These are phyloP conservation scores for Cornus controversa DNA, from an alignment of 148 eudicot genomes.

Conservation along the genomic window DNA sequence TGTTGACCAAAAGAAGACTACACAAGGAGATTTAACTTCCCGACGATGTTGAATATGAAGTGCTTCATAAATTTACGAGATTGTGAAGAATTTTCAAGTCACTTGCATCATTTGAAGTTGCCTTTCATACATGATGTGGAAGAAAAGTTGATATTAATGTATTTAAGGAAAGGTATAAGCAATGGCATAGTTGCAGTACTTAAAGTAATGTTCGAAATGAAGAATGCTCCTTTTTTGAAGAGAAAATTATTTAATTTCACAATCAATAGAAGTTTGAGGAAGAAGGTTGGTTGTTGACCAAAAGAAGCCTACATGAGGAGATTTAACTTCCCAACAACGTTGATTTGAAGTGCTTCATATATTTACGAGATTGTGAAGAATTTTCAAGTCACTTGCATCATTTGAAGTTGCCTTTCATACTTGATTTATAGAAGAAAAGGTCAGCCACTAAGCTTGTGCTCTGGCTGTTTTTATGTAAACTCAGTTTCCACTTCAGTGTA, in stretches of 20 bases:
- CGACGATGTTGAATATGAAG: slow-evolving; percentile 37
- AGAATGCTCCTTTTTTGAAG: slow-evolving; percentile 58
- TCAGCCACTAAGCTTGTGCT: slow-evolving; percentile 45
- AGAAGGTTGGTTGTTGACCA: slow-evolving; percentile 50
- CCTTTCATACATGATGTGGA: slow-evolving; percentile 7
- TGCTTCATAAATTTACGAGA: slow-evolving; percentile 37
- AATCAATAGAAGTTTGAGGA: slow-evolving; percentile 60
- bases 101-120: slow-evolving; percentile 61
- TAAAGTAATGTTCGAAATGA: slow-evolving; percentile 52
- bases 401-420: slow-evolving; percentile 49
- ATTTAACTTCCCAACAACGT: slow-evolving; percentile 41
- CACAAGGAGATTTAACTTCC: slow-evolving; percentile 46
- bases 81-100: slow-evolving; percentile 45
- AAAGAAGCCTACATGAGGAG: slow-evolving; percentile 53
- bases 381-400: slow-evolving; percentile 46
- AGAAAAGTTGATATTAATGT: slow-evolving; percentile 31
- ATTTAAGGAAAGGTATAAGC: slow-evolving; percentile 36
- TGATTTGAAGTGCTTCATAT: slow-evolving; percentile 38
- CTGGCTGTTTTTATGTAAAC: slow-evolving; percentile 25
- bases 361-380: slow-evolving; percentile 40
- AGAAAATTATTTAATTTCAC: slow-evolving; percentile 34
- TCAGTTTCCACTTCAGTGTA: slow-evolving; percentile 24
- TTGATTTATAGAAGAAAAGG: slow-evolving; percentile 37
- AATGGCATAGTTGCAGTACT: slow-evolving; percentile 19
- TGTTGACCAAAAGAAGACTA: slow-evolving; percentile 50